Percentiles rank a stretch among this genome's conserved stretches.
Evolutionary conservation across 2,329 filamentous ascomycete genomes (phyloP).

Genomic region (Neonectria magnoliae): DNA sequence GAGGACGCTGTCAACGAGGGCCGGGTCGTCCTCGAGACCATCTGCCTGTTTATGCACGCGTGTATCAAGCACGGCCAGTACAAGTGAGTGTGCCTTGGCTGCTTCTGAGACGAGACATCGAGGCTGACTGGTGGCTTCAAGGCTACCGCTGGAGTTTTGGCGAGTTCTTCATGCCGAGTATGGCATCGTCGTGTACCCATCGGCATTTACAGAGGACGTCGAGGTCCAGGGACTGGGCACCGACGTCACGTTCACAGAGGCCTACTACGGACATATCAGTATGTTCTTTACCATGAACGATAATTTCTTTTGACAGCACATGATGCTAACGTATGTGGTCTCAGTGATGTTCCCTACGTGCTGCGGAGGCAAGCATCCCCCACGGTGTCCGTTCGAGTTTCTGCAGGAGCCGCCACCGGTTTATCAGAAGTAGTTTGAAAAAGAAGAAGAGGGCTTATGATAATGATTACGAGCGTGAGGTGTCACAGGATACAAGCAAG

Average conservation of each 20-base stretch:
- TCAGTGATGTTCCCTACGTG: slow-evolving; percentile 50
- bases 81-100: slow-evolving; percentile 38
- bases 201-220: slow-evolving; percentile 50
- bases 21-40: slow-evolving; percentile 50
- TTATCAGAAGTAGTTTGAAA: slow-evolving; percentile 42
- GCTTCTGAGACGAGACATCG: neutral
- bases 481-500: neutral
- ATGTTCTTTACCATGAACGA: slow-evolving; percentile 7
- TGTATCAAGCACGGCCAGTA: slow-evolving; percentile 52
- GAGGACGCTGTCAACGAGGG: slow-evolving; percentile 47
- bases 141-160: slow-evolving; percentile 52
- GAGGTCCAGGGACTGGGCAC: slow-evolving; percentile 45
- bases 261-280: slow-evolving; percentile 51
- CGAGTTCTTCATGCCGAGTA: slow-evolving; percentile 50
- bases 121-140: slow-evolving; percentile 27
- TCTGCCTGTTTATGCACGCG: slow-evolving; percentile 53
- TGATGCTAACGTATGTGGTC: slow-evolving; percentile 21
- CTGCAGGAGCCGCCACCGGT: slow-evolving; percentile 50
- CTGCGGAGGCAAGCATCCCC: slow-evolving; percentile 42
- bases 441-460: slow-evolving; percentile 8
- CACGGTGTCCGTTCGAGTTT: slow-evolving; percentile 51
- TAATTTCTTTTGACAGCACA: neutral
- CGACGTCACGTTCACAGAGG: slow-evolving; percentile 51
- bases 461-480: slow-evolving; percentile 3
- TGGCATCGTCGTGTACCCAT: slow-evolving; percentile 54